Evolutionary conservation across 1,284 basidiomycete species (phyloP).

Genomic region (Anthracocystis walkeri): DNA sequence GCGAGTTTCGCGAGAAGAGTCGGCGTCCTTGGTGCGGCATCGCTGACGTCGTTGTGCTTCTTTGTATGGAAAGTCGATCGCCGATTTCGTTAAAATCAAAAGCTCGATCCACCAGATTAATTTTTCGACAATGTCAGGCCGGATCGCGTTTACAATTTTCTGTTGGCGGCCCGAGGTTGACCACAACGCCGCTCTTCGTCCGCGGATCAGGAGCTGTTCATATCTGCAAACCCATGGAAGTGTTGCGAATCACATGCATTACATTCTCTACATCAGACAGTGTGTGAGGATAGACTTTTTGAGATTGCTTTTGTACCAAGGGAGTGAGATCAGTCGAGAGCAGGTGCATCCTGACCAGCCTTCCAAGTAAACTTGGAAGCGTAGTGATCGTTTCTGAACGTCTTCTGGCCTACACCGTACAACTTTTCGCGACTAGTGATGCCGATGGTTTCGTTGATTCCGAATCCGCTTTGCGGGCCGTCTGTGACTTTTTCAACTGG

Average conservation of each 20-base stretch:
- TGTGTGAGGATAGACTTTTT: neutral
- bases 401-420: conserved; percentile 61
- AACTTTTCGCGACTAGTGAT: conserved; percentile 63
- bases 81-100: neutral
- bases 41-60: conserved; percentile 29
- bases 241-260: too few relatives aligned
- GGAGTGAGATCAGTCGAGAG: conserved; percentile 26
- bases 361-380: conserved; percentile 61
- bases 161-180: neutral
- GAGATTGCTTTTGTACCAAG: neutral
- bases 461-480: conserved; percentile 40
- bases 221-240: neutral
- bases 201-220: neutral
- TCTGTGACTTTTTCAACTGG: conserved; percentile 10
- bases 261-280: too few relatives aligned
- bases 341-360: conserved; percentile 55
- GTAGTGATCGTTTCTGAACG: conserved; percentile 61
- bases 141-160: neutral
- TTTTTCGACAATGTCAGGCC: neutral
- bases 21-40: neutral
- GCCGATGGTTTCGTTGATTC: conserved; percentile 45
- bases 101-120: neutral
- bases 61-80: conserved; percentile 2
- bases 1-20: neutral
- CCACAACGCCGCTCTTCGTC: neutral